Evolutionary conservation across 1,284 basidiomycete genomes (phyloP), one percentile per base, ranked within the genome.

Genomic region (Calocybe gambosa): DNA sequence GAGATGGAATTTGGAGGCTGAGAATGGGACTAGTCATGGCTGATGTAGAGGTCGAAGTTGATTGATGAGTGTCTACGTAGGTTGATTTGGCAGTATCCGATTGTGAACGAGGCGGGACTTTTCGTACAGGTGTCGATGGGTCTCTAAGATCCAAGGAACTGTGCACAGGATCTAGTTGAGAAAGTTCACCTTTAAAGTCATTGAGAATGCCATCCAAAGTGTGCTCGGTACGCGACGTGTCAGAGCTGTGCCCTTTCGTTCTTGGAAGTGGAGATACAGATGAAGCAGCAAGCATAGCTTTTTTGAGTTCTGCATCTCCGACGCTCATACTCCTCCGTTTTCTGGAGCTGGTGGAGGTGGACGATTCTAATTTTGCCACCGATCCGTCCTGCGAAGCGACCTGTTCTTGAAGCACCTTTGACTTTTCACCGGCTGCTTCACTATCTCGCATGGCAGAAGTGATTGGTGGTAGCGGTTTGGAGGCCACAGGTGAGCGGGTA

Each of bases 291-390:
- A 63, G 48, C 51, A 70, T 66, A 2, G 67, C 60, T 51, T 73
- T 75, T 60, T 78, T 74, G 38, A 78, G 56, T 45, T 87, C 85
- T 7, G 74, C 71, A 56, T 86, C 81, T 43, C 82, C 75, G 35
- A 86, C 78, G 55, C 85, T 87, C 77, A 84, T 80, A 60, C 85
- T 89, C 52, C 87, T 69, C 55, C 84, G 75, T 55, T 81, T 84
- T 50, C 62, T 67, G 37, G 60, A 56, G 26, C 64, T 66, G 16
- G 62, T 61, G 13, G 57, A 57, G 5, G 57, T 62, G 52, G 37
- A 37, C 33, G 20, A 42, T 34, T 50, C 51, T 29, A 26, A 37
- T 52, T 58, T 44, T 50, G 57, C 35, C 58, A n/a, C 51, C 16
- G 55, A 55, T 50, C 46, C 62, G 64, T 42, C 74, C 19, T 42